A percentile compares a stretch with the other conserved stretches of the same genome.
Evolutionary conservation across 257 asterid species (phyloP).

Genomic region (Solanum paucissectum): DNA sequence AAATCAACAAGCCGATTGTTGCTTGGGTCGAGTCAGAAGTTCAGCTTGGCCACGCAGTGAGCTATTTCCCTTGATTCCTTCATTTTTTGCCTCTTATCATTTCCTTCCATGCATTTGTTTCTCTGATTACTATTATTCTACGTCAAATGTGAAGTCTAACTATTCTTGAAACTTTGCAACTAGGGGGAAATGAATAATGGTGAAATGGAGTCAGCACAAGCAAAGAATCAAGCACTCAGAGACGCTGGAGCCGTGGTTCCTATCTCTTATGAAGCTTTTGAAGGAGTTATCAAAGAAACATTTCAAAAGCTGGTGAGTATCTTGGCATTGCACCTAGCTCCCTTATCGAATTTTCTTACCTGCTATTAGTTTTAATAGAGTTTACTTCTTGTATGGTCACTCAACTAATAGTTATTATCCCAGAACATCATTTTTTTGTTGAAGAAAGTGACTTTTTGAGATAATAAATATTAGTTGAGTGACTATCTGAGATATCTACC

Average conservation of each 20-base stretch:
- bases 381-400: too few species aligned
- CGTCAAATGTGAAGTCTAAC: neutral
- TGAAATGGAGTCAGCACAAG: slow-evolving; percentile 98
- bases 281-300: slow-evolving; percentile 66
- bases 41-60: slow-evolving; percentile 98
- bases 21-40: slow-evolving; percentile 99
- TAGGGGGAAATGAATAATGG: slow-evolving; percentile 99
- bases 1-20: slow-evolving; percentile 80
- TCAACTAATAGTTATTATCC: neutral
- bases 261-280: slow-evolving; percentile 84
- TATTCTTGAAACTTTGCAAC: neutral
- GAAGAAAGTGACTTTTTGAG: neutral
- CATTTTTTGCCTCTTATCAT: neutral
- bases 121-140: neutral
- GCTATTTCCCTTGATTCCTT: slow-evolving; percentile 10
- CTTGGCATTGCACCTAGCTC: neutral
- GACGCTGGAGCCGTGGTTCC: slow-evolving; percentile 97
- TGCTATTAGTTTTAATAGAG: neutral
- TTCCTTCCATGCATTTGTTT: neutral
- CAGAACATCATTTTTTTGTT: too few species aligned
- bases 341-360: slow-evolving; percentile 6
- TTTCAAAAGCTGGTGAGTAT: slow-evolving; percentile 58
- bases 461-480: neutral
- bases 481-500: neutral
- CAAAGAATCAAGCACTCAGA: slow-evolving; percentile 85